phyloP scores from a whole-genome alignment of 2,329 filamentous ascomycete genomes.

The Botrytis fragariae region DNA sequence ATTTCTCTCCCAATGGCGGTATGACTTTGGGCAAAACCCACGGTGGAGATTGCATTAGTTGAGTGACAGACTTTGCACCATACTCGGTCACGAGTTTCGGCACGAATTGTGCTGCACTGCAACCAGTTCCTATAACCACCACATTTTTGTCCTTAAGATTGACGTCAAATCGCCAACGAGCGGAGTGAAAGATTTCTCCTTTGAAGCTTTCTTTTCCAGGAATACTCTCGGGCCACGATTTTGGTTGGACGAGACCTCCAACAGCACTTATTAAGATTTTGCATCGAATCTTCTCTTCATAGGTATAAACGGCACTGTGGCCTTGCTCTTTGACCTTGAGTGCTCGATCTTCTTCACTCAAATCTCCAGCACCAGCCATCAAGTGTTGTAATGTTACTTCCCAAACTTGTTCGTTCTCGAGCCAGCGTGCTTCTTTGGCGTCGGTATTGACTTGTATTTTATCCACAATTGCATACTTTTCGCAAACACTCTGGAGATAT shows the following conservation, averaged over 20 bases:
- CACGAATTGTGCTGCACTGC: conserved; percentile 56
- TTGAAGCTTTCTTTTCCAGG: conserved; percentile 53
- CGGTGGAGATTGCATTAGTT: conserved; percentile 57
- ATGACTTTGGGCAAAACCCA: conserved; percentile 49
- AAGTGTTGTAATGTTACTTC: conserved; percentile 52
- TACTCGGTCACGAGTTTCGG: conserved; percentile 47
- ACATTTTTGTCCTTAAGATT: conserved; percentile 55
- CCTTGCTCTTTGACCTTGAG: conserved; percentile 46
- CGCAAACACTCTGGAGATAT: conserved; percentile 53
- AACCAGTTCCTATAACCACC: conserved; percentile 57
- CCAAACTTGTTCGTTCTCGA: conserved; percentile 54
- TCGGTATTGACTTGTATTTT: conserved; percentile 59
- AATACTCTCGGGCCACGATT: conserved; percentile 48
- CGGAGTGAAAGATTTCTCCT: conserved; percentile 56
- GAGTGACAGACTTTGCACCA: conserved; percentile 53
- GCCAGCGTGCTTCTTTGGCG: conserved; percentile 51
- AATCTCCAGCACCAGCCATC: conserved; percentile 52
- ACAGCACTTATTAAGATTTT: conserved; percentile 55
- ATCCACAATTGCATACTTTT: conserved; percentile 53
- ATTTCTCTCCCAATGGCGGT: conserved; percentile 41
- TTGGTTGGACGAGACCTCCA: conserved; percentile 56
- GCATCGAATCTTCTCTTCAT: conserved; percentile 50
- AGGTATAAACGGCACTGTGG: conserved; percentile 46
- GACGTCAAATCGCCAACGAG: conserved; percentile 52
- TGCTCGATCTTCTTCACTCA: conserved; percentile 47